phyloP scores from a whole-genome alignment of 2,329 filamentous ascomycete genomes.

The Exophiala alcalophila region DNA sequence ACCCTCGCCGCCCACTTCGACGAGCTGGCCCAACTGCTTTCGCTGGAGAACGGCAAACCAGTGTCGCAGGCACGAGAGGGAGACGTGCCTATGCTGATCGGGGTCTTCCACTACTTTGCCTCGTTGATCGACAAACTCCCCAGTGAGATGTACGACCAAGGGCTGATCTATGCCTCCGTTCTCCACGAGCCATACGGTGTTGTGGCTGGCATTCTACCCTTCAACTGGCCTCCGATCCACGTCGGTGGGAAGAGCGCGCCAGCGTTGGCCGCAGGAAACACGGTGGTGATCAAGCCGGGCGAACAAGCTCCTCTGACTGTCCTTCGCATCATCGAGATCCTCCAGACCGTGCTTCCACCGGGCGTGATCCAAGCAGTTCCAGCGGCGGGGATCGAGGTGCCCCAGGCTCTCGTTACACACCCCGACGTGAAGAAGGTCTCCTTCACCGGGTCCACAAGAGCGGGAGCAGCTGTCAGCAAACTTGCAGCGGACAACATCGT shows the following conservation, averaged over 20 bases:
- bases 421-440: constrained; percentile 70
- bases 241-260: constrained; percentile 38
- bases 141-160: constrained; percentile 14
- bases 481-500: constrained; percentile 71
- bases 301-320: constrained; percentile 37
- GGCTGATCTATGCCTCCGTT: constrained; percentile 9
- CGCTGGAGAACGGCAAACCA: constrained; percentile 34
- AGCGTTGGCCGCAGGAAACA: constrained; percentile 39
- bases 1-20: constrained; percentile 19
- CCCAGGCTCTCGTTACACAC: constrained; percentile 40
- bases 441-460: constrained; percentile 70
- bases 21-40: constrained; percentile 30
- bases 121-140: constrained; percentile 25
- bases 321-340: constrained; percentile 33
- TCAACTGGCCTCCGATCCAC: constrained; percentile 53
- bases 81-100: constrained; percentile 28
- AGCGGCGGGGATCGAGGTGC: constrained; percentile 63
- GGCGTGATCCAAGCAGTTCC: constrained; percentile 36
- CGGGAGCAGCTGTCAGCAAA: constrained; percentile 67
- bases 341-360: constrained; percentile 34
- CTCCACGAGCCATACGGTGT: constrained; percentile 21
- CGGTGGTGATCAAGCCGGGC: constrained; percentile 37
- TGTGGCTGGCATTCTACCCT: constrained; percentile 54
- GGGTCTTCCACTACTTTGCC: constrained; percentile 30
- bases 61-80: constrained; percentile 23